Percentiles rank a stretch among this genome's conserved stretches.
These are phyloP conservation scores for Trametes punicea DNA, from an alignment of 768 basidiomycete genomes.

Conservation along the genomic window DNA sequence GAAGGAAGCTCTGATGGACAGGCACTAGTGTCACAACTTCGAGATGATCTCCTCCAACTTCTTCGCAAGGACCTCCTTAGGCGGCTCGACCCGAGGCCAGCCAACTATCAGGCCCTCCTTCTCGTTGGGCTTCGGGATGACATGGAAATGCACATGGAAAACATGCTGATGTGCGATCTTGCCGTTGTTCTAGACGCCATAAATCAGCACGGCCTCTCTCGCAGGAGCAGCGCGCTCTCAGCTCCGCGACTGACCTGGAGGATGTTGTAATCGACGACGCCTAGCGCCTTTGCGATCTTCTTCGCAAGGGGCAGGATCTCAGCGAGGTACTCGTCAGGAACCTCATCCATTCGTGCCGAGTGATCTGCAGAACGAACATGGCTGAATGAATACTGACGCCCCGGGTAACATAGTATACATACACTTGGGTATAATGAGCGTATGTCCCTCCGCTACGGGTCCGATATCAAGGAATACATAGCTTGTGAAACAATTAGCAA, in stretches of 20 bases:
- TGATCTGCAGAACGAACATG: conserved; percentile 53
- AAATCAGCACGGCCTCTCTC: not conserved
- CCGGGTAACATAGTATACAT: not conserved
- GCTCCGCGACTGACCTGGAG: conserved; percentile 48
- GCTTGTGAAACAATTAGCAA: not conserved
- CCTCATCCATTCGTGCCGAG: conserved; percentile 75
- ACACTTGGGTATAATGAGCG: conserved; percentile 94
- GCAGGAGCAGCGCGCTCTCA: not conserved
- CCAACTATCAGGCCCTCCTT: conserved; percentile 73
- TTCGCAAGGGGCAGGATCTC: conserved; percentile 83
- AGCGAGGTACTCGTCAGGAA: conserved; percentile 78
- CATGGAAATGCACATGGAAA: conserved; percentile 87
- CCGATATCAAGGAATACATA: conserved; percentile 90
- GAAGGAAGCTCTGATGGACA: too few species aligned
- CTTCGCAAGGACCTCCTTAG: conserved; percentile 5
- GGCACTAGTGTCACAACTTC: not conserved
- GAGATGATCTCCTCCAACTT: conserved; percentile 2
- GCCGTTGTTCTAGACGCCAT: conserved; percentile 57
- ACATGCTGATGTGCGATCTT: conserved; percentile 56
- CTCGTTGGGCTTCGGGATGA: conserved; percentile 82
- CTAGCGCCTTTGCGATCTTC: conserved; percentile 77
- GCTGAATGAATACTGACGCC: not conserved
- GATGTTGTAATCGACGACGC: conserved; percentile 78
- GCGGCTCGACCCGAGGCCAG: conserved; percentile 55
- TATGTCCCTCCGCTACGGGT: conserved; percentile 83